A percentile compares a stretch with the other conserved stretches of the same genome.
These are phyloP conservation scores for Notholithocarpus densiflorus DNA, from an alignment of 306 rosid genomes.

Conservation along the genomic window DNA sequence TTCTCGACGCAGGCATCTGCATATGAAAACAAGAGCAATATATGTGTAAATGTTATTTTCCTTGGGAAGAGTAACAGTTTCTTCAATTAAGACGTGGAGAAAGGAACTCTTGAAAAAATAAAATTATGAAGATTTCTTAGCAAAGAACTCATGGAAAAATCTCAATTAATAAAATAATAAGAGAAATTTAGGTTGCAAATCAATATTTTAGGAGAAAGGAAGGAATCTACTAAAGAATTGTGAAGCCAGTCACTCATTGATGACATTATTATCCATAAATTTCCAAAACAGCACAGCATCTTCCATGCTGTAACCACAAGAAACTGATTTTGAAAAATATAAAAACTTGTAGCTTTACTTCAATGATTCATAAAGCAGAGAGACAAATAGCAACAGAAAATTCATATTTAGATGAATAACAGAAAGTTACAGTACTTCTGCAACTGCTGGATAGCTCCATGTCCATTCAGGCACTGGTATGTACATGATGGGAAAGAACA, in stretches of 20 bases:
- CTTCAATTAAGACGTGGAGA: background rate
- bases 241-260: background rate
- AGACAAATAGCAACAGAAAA: background rate
- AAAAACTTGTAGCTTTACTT: background rate
- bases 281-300: background rate
- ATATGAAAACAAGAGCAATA: slow-evolving; percentile 17
- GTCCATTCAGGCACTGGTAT: slow-evolving; percentile 48
- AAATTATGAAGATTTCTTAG: background rate
- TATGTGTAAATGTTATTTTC: slow-evolving; percentile 10
- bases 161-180: background rate
- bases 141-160: background rate
- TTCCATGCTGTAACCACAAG: background rate
- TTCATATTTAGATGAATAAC: slow-evolving; percentile 14
- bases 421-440: slow-evolving; percentile 55
- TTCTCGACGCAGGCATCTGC: slow-evolving; percentile 76
- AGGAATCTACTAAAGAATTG: background rate
- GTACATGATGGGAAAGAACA: slow-evolving; percentile 70
- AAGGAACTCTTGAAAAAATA: background rate
- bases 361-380: background rate
- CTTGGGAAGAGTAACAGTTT: background rate
- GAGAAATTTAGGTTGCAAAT: background rate
- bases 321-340: background rate
- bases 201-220: background rate
- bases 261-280: background rate
- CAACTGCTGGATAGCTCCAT: slow-evolving; percentile 46